Evolutionary conservation across 169 alveolate species (phyloP), one percentile per base, ranked within the genome.

Genomic region (Plasmodium blacklocki): DNA sequence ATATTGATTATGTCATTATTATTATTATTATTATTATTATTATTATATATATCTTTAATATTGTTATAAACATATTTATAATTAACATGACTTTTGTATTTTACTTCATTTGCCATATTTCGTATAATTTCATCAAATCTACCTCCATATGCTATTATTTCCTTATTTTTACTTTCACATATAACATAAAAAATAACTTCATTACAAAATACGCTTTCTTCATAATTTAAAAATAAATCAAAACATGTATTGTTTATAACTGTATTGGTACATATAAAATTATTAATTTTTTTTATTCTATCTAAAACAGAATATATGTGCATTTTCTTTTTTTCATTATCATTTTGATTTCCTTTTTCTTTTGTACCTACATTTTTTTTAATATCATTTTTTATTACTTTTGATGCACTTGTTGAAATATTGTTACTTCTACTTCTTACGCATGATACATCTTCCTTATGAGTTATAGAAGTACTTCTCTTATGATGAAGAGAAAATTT

Each of bases 91-190:
- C 3, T 32, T 7, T 18, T 71, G 23, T 15, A 26, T 12, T 45
- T 15, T 26, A n/a, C 19, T 5, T 50, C 14, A 12, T 19, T 29
- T 19, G 73, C 52, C 91, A 83, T 68, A 29, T 70, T 70, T 63
- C 60, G 59, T 18, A 83, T 45, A 18, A 83, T 19, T 49, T 49
- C 60, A 43, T 83, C 91, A 43, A 83, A 83, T 11, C 43, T 83
- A 2, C 91, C 91, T 5, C 91, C 91, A 52, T 73, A 71, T 6
- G 91, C 91, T 68, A 83, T 70, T 70, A 83, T 83, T 9, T 83
- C 91, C 19, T 59, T 83, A 52, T 83, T 83, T 64, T 83, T 83
- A 26, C 74, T 63, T 49, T 83, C 91, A 29, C 73, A 59, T 62
- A 83, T 68, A 2, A 83, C 91, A 58, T 83, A 83, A 83, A 83